Base-by-base conservation (phyloP, 164 flowering plant species). In the Cinnamomum chago region DNA sequence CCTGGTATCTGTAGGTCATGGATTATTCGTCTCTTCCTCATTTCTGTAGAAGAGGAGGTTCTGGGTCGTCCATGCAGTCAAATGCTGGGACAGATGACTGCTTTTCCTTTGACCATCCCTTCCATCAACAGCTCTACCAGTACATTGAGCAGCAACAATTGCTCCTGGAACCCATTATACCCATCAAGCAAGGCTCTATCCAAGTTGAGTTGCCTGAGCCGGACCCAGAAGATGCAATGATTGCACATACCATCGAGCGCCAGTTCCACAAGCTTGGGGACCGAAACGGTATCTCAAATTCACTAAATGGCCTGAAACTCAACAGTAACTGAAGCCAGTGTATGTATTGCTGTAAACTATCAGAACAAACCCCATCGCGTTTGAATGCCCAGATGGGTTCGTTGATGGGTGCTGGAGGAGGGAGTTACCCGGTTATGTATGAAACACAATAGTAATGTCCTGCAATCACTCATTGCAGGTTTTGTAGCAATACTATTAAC, bases 21-120 rank as follows among this genome's bases (percentile, higher is more conserved):
- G 97, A 90, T 72, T 81, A 85, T 65, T 81, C 84, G 67, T 86
- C 95, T 64, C 93, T 92, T 50, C 97, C 93, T 23, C 94, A 89
- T 84, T 92, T 90, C 83, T 90, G 91, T 76, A 85, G 78, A 81
- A 84, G 81, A 82, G 90, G 85, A 83, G 84, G 89, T 10, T 91
- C 93, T 28, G 92, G 94, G 70, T 90, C 94, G 62, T 89, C 97
- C 28, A 74, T 82, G 14, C 79, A 81, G 77, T 82, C 83, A 40
- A 79, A 68, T 14, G 22, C 50, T 47, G 88, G 75, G 70, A 50
- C 40, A 11, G 82, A 72, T 2, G 85, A 82, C 68, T 90, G 95
- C 82, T 92, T 77, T 78, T 87, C 93, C 20, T 75, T 87, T 75
- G 98, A 92, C 75, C 93, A 92, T 73, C 82, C 84, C 23, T 94